Conservation (phyloP, 805 yeast genomes). For the Dipodascus geniculatus region DNA sequence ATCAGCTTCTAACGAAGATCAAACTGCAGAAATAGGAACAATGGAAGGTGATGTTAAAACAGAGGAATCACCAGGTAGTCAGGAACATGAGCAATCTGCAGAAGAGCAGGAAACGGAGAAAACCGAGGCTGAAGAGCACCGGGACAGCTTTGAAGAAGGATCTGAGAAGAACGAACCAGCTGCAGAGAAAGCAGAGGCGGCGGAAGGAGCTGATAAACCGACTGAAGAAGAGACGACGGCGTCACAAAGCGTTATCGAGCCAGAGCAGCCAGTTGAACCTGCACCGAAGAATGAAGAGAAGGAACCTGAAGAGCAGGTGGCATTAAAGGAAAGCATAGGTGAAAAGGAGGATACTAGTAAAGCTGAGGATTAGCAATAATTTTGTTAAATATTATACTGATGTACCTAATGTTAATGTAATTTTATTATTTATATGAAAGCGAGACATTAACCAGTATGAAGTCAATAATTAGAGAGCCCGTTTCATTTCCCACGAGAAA, state of each 20-base stretch:
- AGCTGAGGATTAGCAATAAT: not conserved
- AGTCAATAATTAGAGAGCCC: not conserved
- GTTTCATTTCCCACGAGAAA: no score
- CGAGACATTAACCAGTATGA: not conserved
- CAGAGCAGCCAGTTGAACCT: not conserved
- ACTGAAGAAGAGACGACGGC: not conserved
- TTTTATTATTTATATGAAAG: not conserved
- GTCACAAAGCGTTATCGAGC: conserved; percentile 1
- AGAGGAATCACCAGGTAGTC: not conserved
- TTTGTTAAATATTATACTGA: not conserved
- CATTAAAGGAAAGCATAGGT: conserved; percentile 2
- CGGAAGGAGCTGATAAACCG: not conserved
- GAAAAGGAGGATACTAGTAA: conserved; percentile 3
- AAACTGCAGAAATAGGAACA: not conserved
- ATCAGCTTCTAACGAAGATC: not conserved
- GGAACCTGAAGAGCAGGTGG: not conserved
- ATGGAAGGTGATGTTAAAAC: not conserved
- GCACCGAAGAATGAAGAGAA: not conserved
- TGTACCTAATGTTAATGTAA: not conserved
- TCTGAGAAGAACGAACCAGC: no score
- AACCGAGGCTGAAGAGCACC: not conserved
- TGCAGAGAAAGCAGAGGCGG: no score
- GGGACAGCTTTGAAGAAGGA: no score
- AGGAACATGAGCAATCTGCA: not conserved
- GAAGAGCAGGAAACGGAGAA: not conserved